Conservation (phyloP, 495 filamentous ascomycete genomes). For the Penicillium angulare region DNA sequence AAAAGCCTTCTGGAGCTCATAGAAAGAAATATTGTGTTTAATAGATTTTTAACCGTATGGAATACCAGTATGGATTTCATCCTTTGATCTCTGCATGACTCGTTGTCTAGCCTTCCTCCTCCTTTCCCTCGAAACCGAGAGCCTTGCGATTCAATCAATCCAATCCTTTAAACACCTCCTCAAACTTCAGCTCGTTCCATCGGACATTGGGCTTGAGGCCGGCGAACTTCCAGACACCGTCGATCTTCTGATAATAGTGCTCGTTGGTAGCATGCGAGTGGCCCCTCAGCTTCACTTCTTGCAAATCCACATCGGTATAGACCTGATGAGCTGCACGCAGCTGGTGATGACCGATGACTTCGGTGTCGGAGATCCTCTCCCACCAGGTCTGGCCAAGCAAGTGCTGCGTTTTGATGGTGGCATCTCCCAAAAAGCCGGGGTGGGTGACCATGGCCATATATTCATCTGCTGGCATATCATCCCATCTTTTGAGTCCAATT, state of each 20-base stretch:
- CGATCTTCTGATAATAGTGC: conserved; percentile 70
- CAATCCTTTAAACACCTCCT: conserved; percentile 40
- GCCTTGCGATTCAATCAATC: conserved; percentile 4
- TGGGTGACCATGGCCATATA: conserved; percentile 69
- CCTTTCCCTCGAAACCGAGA: no score
- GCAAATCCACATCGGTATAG: conserved; percentile 23
- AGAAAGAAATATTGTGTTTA: background rate
- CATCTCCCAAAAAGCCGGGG: conserved; percentile 66
- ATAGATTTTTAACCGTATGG: conserved; percentile 8
- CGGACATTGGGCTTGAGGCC: conserved; percentile 68
- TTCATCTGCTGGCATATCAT: conserved; percentile 68
- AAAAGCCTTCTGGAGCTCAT: conserved; percentile 39
- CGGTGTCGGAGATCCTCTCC: conserved; percentile 66
- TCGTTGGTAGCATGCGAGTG: conserved; percentile 71
- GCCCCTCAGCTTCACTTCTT: conserved; percentile 35
- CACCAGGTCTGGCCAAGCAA: conserved; percentile 71
- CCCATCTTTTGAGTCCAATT: conserved; percentile 69
- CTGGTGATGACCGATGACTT: conserved; percentile 73
- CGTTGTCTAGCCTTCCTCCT: background rate
- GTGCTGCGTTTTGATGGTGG: conserved; percentile 70
- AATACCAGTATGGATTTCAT: no score
- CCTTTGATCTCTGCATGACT: background rate
- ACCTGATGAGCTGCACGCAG: conserved; percentile 68
- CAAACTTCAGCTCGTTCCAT: conserved; percentile 72
- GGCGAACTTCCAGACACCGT: conserved; percentile 81